Conservation (phyloP, 78 protist genomes). For the Chrysochromulina tobinii region DNA sequence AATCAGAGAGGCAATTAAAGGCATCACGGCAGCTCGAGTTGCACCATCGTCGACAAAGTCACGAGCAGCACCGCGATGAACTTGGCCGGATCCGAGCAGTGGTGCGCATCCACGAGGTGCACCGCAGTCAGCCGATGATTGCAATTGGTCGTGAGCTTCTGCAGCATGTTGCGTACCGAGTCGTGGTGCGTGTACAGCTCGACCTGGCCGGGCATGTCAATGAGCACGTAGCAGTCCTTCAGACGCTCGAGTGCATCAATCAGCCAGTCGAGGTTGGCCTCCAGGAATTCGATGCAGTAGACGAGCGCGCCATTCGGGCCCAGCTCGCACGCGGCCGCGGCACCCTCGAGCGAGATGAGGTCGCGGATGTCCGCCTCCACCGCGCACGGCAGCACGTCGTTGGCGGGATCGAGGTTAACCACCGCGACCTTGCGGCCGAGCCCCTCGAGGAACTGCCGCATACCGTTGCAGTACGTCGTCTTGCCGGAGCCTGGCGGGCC, state of each 20-base stretch:
- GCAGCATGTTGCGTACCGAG: conserved; percentile 64
- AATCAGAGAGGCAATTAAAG: no score
- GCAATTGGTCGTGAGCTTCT: conserved; percentile 6
- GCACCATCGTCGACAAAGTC: conserved; percentile 81
- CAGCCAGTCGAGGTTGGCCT: conserved; percentile 91
- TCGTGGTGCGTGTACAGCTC: conserved; percentile 94
- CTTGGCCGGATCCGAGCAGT: conserved; percentile 85
- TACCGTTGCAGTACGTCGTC: conserved; percentile 90
- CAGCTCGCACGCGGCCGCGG: conserved; percentile 71
- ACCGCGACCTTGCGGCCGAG: conserved; percentile 58
- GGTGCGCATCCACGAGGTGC: conserved; percentile 81
- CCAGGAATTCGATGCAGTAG: conserved; percentile 86
- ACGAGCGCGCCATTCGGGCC: conserved; percentile 97
- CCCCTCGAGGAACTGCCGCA: background rate
- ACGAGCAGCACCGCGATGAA: conserved; percentile 86
- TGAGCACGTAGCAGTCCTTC: conserved; percentile 68
- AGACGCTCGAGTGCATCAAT: conserved; percentile 50
- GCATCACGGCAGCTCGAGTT: conserved; percentile 43
- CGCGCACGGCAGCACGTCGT: conserved; percentile 77
- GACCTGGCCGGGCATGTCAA: conserved; percentile 98
- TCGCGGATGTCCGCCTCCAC: conserved; percentile 73
- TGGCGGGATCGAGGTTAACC: conserved; percentile 96
- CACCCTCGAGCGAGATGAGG: conserved; percentile 62
- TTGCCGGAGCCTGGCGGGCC: conserved; percentile 98
- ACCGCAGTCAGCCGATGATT: conserved; percentile 46